Evolutionary conservation across 1,284 basidiomycete species (phyloP), one percentile per base, ranked within the genome.

Genomic region (Exsudoporus floridanus): DNA sequence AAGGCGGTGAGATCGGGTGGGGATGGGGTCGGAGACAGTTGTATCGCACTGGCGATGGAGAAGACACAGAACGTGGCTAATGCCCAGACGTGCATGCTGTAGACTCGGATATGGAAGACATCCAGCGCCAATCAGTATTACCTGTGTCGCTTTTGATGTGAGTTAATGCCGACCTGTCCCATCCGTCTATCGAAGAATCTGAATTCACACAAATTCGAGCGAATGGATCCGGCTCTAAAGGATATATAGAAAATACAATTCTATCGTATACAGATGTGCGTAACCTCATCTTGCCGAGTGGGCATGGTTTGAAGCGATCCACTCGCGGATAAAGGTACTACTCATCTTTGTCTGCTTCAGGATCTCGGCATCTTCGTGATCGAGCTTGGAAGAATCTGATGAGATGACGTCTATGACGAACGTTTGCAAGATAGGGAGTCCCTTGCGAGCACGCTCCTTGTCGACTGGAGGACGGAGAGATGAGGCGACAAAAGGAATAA

Each of bases 401-500:
- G 89, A 90, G 58, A 96, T 94, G 56, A 96, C 92, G 67, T 94
- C 90, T 63, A 96, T 93, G 34, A 91, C 77, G 61, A 89, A 91
- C 0, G 84, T 78, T 47, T 82, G 72, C 23, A 96, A 77, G 6
- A 80, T 59, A 7, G 84, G 81, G 0, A 95, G 73, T 7, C 60
- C 60, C 46, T 83, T 77, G 56, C 77, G 76, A 40, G 69, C 69
- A 33, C 90, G 80, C 46, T 81, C 75, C 52, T 76, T 74, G 46
- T 82, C 81, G 64, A 93, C 91, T 93, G 56, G 7, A 52, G 40
- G 50, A 39, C 27, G 46, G 21, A 33, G 33, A 54, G 42, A 49
- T 56, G 49, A 54, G 16, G 41, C 39, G 52, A 39, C 0, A 19
- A 35, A 16, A 3, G 23, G 12, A 2, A 14, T 16, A 19, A 12